A percentile compares a stretch with the other conserved stretches of the same genome.
Evolutionary conservation across 305 asterid genomes (phyloP).

Genomic region (Solanum hybrid): DNA sequence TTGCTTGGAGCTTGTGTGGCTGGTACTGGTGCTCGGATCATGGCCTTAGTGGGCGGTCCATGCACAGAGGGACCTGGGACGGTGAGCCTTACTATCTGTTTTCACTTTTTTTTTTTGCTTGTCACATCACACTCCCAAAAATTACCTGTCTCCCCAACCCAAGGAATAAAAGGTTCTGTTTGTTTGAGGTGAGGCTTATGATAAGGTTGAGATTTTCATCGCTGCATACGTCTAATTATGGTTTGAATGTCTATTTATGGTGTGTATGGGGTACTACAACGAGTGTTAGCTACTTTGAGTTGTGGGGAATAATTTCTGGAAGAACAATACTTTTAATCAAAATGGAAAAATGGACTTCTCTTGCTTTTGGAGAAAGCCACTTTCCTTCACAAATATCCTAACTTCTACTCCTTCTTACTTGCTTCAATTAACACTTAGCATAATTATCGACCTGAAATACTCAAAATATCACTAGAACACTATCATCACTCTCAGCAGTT

Average conservation of each 20-base stretch:
- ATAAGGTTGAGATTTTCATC: not conserved
- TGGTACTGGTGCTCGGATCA: conserved; percentile 80
- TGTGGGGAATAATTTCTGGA: not conserved
- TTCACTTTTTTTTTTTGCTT: not conserved
- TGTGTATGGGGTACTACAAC: not conserved
- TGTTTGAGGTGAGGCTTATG: not conserved
- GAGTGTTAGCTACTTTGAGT: not conserved
- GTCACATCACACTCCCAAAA: not conserved
- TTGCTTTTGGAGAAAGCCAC: not conserved
- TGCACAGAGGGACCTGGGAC: conserved; percentile 99
- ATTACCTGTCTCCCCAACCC: not conserved
- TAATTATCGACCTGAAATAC: not conserved
- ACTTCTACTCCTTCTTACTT: not conserved
- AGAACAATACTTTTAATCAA: not conserved
- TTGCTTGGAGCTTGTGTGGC: conserved; percentile 75
- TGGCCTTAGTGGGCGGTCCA: conserved; percentile 95
- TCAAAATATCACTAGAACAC: not conserved
- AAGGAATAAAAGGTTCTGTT: not conserved
- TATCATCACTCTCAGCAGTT: not conserved
- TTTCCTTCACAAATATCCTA: not conserved
- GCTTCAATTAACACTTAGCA: not conserved
- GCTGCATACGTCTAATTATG: not conserved
- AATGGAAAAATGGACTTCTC: not conserved
- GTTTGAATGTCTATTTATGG: not conserved
- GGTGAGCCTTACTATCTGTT: conserved; percentile 44